Percentiles rank a stretch among this genome's conserved stretches.
These are phyloP conservation scores for Fusarium sp. DNA, from an alignment of 2,329 filamentous ascomycete species.

Conservation along the genomic window DNA sequence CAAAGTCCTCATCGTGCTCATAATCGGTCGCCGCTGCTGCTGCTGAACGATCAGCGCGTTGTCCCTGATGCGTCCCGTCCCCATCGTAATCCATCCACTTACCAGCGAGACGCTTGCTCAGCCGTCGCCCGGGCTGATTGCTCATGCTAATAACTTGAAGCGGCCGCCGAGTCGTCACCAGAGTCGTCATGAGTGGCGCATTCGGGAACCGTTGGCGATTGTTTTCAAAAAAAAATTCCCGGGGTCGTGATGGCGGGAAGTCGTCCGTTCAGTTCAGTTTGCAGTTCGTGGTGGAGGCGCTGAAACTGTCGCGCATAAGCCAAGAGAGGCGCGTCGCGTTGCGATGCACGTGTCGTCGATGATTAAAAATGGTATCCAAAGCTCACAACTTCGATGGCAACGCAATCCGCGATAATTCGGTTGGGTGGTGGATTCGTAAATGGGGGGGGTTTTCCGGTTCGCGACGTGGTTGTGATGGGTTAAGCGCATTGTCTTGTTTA, in stretches of 20 bases:
- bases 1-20: constrained; percentile 80
- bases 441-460: constrained; percentile 39
- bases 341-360: constrained; percentile 6
- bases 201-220: constrained; percentile 41
- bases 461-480: constrained; percentile 41
- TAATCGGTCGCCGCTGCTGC: constrained; percentile 57
- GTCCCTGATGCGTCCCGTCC: constrained; percentile 3
- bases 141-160: constrained; percentile 75
- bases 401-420: constrained; percentile 30
- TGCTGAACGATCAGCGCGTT: constrained; percentile 28
- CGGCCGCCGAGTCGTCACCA: constrained; percentile 70
- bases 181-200: constrained; percentile 74
- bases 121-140: constrained; percentile 68
- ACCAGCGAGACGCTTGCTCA: constrained; percentile 72
- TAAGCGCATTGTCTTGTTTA: constrained; percentile 46
- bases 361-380: neutral
- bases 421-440: constrained; percentile 21
- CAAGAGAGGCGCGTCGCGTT: constrained; percentile 36
- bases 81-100: constrained; percentile 48
- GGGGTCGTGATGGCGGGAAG: constrained; percentile 30
- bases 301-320: constrained; percentile 25
- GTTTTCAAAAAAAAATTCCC: constrained; percentile 19
- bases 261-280: constrained; percentile 7
- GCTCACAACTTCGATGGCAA: constrained; percentile 1
- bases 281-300: constrained; percentile 13